Evolutionary conservation across 331 rosid genomes (phyloP).

Genomic region (Quercus phellos): DNA sequence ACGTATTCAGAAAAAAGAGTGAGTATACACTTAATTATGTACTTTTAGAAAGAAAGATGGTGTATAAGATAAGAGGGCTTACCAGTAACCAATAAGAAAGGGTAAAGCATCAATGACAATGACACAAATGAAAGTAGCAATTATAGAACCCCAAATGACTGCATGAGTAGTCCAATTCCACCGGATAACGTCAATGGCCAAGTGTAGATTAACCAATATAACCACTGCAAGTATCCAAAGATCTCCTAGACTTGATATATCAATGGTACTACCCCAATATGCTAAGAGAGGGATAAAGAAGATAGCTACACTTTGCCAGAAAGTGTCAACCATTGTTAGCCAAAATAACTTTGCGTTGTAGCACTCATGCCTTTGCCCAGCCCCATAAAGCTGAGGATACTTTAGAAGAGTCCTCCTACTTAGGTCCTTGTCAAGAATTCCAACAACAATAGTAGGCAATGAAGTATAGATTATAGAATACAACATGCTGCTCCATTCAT

Average conservation of each 20-base stretch:
- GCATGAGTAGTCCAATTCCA: conserved; percentile 77
- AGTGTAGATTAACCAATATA: conserved; percentile 73
- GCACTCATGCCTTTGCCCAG: conserved; percentile 75
- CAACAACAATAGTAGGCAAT: conserved; percentile 76
- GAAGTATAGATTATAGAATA: conserved; percentile 74
- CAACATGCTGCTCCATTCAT: conserved; percentile 80
- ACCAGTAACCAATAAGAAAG: conserved; percentile 69
- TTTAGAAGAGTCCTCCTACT: conserved; percentile 66
- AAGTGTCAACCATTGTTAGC: conserved; percentile 62
- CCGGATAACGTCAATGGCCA: conserved; percentile 81
- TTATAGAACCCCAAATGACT: conserved; percentile 75
- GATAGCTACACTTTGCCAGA: conserved; percentile 82
- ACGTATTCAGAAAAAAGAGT: not conserved
- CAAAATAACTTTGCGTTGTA: conserved; percentile 78
- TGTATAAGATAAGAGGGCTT: conserved; percentile 19
- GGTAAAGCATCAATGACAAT: conserved; percentile 65
- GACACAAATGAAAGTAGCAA: conserved; percentile 70
- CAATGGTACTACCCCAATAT: conserved; percentile 59
- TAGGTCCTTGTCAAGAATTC: conserved; percentile 87
- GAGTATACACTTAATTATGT: not conserved
- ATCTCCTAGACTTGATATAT: conserved; percentile 74
- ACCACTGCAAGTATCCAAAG: conserved; percentile 87
- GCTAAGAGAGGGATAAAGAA: conserved; percentile 71
- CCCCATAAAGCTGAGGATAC: conserved; percentile 78
- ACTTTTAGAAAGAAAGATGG: not conserved